A percentile compares a stretch with the other conserved stretches of the same genome.
Conservation (phyloP, 1,284 basidiomycete genomes). For the Ganoderma boninense region DNA sequence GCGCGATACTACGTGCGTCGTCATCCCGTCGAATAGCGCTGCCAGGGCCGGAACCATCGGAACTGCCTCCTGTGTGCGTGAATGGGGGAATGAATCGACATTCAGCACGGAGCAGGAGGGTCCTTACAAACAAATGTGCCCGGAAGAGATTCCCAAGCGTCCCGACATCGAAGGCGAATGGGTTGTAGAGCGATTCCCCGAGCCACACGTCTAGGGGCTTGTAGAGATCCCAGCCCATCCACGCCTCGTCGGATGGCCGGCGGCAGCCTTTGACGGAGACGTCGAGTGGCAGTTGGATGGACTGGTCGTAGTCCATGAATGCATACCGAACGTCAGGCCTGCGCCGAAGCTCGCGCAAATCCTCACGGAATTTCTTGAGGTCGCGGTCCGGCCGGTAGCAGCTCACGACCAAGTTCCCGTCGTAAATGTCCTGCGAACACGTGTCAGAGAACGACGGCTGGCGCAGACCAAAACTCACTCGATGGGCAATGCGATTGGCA, state of each 20-base stretch:
- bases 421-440: constrained; percentile 9
- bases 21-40: constrained; percentile 17
- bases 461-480: not conserved
- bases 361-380: not conserved
- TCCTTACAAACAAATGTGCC: constrained; percentile 13
- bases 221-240: constrained; percentile 2
- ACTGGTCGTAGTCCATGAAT: constrained; percentile 27
- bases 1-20: not conserved
- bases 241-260: constrained; percentile 12
- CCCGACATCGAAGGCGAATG: constrained; percentile 28
- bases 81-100: not conserved
- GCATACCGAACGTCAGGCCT: constrained; percentile 7
- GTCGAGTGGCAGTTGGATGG: constrained; percentile 14
- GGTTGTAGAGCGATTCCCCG: constrained; percentile 22
- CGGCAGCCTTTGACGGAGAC: constrained; percentile 17
- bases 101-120: not conserved
- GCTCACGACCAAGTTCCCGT: constrained; percentile 11
- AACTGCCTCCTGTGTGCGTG: not conserved
- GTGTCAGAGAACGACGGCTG: not conserved
- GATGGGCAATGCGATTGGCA: not conserved
- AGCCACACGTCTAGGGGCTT: constrained; percentile 10
- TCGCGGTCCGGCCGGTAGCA: constrained; percentile 8
- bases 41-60: constrained; percentile 10
- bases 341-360: constrained; percentile 13
- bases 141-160: constrained; percentile 23